Evolutionary conservation across 768 basidiomycete genomes (phyloP), one percentile per base, ranked within the genome.

Genomic region (Auriscalpium vulgare): DNA sequence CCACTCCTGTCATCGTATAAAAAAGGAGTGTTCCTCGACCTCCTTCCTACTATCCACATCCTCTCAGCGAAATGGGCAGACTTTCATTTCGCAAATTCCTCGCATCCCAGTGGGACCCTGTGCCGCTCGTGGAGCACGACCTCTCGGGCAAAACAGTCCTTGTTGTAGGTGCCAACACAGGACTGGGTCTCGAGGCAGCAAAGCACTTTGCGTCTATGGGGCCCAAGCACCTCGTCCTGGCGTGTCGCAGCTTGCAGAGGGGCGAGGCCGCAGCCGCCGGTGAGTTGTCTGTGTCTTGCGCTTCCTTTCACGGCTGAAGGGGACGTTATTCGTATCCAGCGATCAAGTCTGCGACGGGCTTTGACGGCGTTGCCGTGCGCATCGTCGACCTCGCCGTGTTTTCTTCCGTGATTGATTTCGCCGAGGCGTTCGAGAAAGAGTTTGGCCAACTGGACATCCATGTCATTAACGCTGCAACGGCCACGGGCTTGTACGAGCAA

Each of bases 321-420:
- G 29, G 4, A 3, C 7, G 2, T 29, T 4, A 29, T 29, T 29
- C 5, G 29, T 4, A 29, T 29, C 2, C 58, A 55, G 71, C 66
- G 2, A 62, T 65, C 34, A 55, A 56, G 45, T 37, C 58, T 37
- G 47, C 13, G 13, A 65, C 61, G 0, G 51, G 54, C 10, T 62
- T 29, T 55, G 40, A 51, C 14, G 47, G 17, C 8, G 57, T 60
- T 14, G 65, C 68, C 35, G 56, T 62, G 7, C 66, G 62, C 53
- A 23, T 59, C 37, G 56, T 70, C 40, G 69, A 70, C 48, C 58
- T 68, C 29, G 29, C 61, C 6, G 34, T 40, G 37, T 67, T 66
- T 48, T 54, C 46, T 7, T 68, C 63, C 14, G 60, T 69, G 40
- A 50, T 36, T 13, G 52, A 50, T 19, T 69, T 68, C 37, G 64